phyloP scores from a whole-genome alignment of 2,329 filamentous ascomycete species.

The Trichophyton schoenleinii region DNA sequence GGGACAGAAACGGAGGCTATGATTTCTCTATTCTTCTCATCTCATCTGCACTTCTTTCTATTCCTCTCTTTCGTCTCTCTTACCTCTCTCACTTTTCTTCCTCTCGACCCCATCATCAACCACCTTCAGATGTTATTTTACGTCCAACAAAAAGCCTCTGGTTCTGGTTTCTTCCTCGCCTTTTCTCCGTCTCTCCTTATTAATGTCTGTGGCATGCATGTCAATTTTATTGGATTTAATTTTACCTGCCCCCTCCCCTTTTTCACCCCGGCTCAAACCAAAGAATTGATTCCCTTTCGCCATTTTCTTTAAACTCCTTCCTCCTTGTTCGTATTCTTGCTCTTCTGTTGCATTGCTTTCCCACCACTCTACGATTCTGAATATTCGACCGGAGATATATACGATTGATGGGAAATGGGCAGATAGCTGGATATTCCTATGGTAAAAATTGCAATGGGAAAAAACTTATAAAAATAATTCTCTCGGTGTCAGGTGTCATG shows the following conservation, averaged over 20 bases:
- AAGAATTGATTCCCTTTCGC: not conserved
- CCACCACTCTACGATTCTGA: not conserved
- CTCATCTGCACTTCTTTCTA: not conserved
- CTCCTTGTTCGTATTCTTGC: not conserved
- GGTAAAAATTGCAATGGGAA: not conserved
- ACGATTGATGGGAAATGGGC: not conserved
- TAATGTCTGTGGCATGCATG: conserved; percentile 1
- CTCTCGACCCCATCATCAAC: not conserved
- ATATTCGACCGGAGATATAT: not conserved
- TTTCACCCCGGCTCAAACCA: not conserved
- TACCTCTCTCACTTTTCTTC: not conserved
- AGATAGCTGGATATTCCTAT: not conserved
- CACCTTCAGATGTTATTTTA: conserved; percentile 3
- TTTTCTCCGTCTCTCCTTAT: not conserved
- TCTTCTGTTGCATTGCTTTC: not conserved
- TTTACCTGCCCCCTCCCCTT: not conserved
- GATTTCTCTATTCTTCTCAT: not conserved
- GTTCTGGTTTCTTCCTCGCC: not conserved
- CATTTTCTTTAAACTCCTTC: not conserved
- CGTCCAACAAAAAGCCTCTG: not conserved
- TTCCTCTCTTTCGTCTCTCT: not conserved
- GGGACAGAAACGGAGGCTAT: not conserved
- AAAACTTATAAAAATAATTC: not conserved
- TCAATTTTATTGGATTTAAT: conserved; percentile 4
- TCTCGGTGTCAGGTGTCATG: not conserved